These are phyloP conservation scores for Kuraishia borneana DNA, from an alignment of 805 yeast species.

Conservation along the genomic window DNA sequence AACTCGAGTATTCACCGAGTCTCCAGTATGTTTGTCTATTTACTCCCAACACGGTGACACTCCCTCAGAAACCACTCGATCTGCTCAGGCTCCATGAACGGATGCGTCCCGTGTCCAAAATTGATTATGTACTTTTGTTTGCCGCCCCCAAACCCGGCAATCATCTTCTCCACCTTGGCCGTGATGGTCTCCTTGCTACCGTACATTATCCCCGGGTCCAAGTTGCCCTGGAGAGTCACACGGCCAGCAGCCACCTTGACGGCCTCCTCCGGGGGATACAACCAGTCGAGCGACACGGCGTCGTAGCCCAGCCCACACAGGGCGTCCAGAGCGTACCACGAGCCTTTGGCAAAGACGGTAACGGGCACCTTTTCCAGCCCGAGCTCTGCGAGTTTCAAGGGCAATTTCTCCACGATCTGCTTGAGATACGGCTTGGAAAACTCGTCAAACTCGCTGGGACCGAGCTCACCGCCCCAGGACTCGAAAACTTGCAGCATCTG, in stretches of 20 bases:
- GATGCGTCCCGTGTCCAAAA: constrained; percentile 98
- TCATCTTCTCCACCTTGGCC: constrained; percentile 77
- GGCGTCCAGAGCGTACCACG: constrained; percentile 92
- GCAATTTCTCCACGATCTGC: constrained; percentile 63
- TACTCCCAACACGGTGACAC: constrained; percentile 64
- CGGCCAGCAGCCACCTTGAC: constrained; percentile 63
- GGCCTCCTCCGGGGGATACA: constrained; percentile 76
- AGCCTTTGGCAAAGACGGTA: constrained; percentile 89
- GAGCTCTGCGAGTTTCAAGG: constrained; percentile 55
- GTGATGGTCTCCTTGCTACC: constrained; percentile 79
- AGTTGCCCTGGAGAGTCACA: constrained; percentile 84
- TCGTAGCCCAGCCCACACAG: constrained; percentile 75
- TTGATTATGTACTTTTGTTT: constrained; percentile 85
- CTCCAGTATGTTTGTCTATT: not conserved
- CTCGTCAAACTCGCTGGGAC: constrained; percentile 79
- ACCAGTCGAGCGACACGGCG: constrained; percentile 90
- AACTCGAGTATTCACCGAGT: no score
- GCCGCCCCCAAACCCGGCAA: constrained; percentile 87
- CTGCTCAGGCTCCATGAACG: constrained; percentile 91
- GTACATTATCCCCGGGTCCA: constrained; percentile 92
- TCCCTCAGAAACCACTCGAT: constrained; percentile 78
- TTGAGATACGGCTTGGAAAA: constrained; percentile 82
- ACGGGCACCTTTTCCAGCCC: constrained; percentile 76
- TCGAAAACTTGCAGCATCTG: constrained; percentile 96
- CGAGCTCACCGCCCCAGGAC: constrained; percentile 96